Conservation (phyloP, 345 rosid genomes). For the Citrus medica region DNA sequence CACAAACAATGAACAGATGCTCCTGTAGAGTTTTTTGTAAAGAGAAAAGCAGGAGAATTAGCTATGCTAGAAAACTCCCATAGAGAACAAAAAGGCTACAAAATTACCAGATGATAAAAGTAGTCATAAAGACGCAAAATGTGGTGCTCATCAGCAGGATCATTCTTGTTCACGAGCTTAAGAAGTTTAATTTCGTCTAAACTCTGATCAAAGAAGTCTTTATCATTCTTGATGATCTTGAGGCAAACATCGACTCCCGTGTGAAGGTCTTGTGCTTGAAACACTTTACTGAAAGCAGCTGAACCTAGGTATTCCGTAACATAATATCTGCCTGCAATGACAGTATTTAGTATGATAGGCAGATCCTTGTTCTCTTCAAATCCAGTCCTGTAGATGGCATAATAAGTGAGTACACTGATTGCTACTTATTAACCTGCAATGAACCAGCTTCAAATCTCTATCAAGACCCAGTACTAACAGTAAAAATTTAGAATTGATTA, state of each 20-base stretch:
- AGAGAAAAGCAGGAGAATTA: constrained; percentile 4
- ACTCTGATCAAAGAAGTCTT: constrained; percentile 97
- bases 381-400: constrained; percentile 72
- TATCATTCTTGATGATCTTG: constrained; percentile 95
- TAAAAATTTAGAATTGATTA: background rate
- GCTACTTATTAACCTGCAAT: constrained; percentile 9
- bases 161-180: constrained; percentile 82
- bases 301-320: constrained; percentile 89
- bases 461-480: constrained; percentile 3
- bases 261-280: constrained; percentile 86
- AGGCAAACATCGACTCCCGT: constrained; percentile 76
- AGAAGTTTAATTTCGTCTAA: constrained; percentile 93
- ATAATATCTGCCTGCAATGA: constrained; percentile 84
- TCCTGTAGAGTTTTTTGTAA: constrained; percentile 46
- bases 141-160: constrained; percentile 80
- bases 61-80: background rate
- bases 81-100: background rate
- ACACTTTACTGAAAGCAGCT: constrained; percentile 92
- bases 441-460: constrained; percentile 11
- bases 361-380: constrained; percentile 89
- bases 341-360: constrained; percentile 62
- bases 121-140: constrained; percentile 91
- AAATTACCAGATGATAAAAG: constrained; percentile 81
- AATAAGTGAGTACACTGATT: constrained; percentile 19
- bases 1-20: constrained; percentile 93